Evolutionary conservation across 768 basidiomycete genomes (phyloP), one percentile per base, ranked within the genome.

Genomic region (Leucocoprinus leucothites): DNA sequence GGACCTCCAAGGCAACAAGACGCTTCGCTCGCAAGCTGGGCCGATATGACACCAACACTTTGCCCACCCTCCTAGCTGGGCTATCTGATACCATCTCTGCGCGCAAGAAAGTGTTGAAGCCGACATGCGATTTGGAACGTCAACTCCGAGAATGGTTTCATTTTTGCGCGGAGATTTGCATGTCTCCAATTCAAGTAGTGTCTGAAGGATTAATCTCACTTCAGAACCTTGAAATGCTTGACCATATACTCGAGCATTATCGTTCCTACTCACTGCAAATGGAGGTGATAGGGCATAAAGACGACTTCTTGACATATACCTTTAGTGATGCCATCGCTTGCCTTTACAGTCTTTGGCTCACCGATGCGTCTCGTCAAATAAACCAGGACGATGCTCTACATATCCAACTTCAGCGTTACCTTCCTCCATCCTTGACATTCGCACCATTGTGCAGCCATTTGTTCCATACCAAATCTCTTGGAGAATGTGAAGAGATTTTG

Each of bases 341-440:
- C 18, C 19, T 56, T 13, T 56, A 56, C 22, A 43, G 40, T 24
- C 54, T 56, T 11, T 56, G 54, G 54, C 41, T 56, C 6, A 44
- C 13, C 26, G 24, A 40, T 18, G 54, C 38, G n/a, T 9, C 41
- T 16, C 54, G 47, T 11, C 28, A 19, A 13, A 7, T 49, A 40
- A 25, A 18, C 21, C 31, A 26, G 21, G 38, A 40, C 31, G 58
- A 51, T 26, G 21, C 25, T 2, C 45, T 59, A 9, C 41, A 35
- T 35, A 21, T 18, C 13, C 49, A 51, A 18, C 16, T 56, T 26
- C 41, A 47, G 22, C 22, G 21, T n/a, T 18, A 14, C 2, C 3
- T 22, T 19, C 47, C 55, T 38, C 41, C 62, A 63, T 1, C 53
- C 62, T 26, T 45, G 58, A 58, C 49, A 18, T 63, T 38, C 56